Evolutionary conservation across 495 filamentous ascomycete species (phyloP).

Genomic region (Paragyromitra xinjiangensis): DNA sequence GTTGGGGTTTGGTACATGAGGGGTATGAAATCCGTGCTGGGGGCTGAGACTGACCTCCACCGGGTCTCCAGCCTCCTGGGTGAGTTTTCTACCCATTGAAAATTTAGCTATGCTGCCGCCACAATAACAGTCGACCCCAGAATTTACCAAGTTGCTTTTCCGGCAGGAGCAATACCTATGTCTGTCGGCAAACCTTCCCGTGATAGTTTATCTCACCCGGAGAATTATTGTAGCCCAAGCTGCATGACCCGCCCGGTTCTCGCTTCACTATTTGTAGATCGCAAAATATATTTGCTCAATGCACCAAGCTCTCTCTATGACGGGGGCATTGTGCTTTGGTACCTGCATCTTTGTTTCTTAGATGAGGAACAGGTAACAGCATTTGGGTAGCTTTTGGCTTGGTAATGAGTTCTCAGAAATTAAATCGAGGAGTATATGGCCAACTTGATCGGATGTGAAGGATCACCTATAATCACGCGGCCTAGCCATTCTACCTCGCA

Average conservation of each 20-base stretch:
- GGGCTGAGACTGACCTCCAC: conserved; percentile 42
- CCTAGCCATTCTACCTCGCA: not conserved
- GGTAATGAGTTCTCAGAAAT: too few relatives aligned
- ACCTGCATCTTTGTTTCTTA: too few relatives aligned
- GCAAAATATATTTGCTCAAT: conserved; percentile 16
- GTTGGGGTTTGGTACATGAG: conserved; percentile 27
- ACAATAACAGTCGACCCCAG: conserved; percentile 1
- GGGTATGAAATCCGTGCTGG: conserved; percentile 33
- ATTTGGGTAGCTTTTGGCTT: not conserved
- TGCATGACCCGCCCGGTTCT: conserved; percentile 22
- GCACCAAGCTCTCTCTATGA: not conserved
- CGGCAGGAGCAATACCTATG: conserved; percentile 7
- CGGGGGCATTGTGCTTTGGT: not conserved
- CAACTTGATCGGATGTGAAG: not conserved
- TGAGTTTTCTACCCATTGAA: conserved; percentile 26
- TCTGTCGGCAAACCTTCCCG: conserved; percentile 26
- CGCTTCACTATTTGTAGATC: conserved; percentile 25
- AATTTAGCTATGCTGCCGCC: conserved; percentile 1
- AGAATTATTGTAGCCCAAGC: conserved; percentile 38
- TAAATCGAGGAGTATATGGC: not conserved
- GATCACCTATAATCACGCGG: not conserved
- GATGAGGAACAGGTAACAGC: not conserved
- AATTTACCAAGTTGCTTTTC: conserved; percentile 13
- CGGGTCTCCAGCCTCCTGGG: not conserved
- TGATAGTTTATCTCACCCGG: conserved; percentile 30